Evolutionary conservation across 495 filamentous ascomycete genomes (phyloP), one percentile per base, ranked within the genome.

Genomic region (Schizothecium vesticola): DNA sequence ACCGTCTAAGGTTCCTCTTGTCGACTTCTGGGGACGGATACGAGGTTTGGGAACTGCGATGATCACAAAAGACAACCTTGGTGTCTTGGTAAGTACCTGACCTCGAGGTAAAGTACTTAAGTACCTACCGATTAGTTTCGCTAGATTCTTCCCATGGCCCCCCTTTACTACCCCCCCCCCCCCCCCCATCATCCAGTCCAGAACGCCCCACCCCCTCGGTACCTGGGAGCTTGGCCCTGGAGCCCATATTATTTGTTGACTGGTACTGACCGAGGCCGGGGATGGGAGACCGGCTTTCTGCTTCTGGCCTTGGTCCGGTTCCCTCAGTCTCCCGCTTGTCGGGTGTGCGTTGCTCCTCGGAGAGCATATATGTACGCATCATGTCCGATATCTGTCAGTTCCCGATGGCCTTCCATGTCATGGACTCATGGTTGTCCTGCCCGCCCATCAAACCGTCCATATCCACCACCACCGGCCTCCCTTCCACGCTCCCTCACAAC

Each of bases 331-430:
- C 10, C 22, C 22, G 57, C 57, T 23, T 5, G 62, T 25, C 29
- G 33, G n/a, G 29, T 28, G 29, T 9, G 33, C 22, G 33, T 24
- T 19, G 13, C 21, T 29, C 24, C 24, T 55, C 13, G 22, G 31
- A 5, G 13, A 9, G 16, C 57, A 51, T 60, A 69, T 63, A 69
- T 56, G 61, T 31, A 63, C 22, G 58, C 21, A 26, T 12, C 59
- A 33, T 31, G 59, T 16, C 22, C 12, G 24, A 56, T 62, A 19
- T 25, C 10, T 55, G 33, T 29, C 31, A 23, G 26, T 51, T 19
- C 58, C 63, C 28, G 63, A 71, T 68, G 70, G 62, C 62, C 58
- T 71, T 51, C 43, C 57, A 22, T 51, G 51, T 25, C 51, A 58
- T 60, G 33, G 55, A 33, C 59, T 25, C 51, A 58, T 60, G 33